Percentiles rank a stretch among this genome's conserved stretches.
phyloP scores from a whole-genome alignment of 176 grass and related monocot genomes.

The Carex kokanica region DNA sequence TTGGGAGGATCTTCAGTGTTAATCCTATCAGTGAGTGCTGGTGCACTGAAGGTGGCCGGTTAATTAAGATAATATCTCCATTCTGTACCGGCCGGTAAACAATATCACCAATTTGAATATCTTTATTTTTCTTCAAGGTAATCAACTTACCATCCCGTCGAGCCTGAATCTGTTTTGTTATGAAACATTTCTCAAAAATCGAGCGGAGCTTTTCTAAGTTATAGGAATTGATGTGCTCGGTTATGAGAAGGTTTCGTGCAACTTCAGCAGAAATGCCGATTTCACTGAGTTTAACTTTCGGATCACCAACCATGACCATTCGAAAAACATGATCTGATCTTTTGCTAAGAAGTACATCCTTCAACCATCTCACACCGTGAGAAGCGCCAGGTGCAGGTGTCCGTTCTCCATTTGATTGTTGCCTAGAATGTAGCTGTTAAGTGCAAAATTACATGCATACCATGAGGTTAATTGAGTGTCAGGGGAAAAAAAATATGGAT shows the following conservation, averaged over 20 bases:
- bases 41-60: constrained; percentile 88
- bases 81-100: constrained; percentile 68
- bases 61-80: constrained; percentile 83
- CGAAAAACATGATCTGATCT: constrained; percentile 76
- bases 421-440: constrained; percentile 62
- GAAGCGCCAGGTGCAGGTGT: constrained; percentile 39
- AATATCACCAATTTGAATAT: constrained; percentile 75
- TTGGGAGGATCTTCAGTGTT: constrained; percentile 53
- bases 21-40: constrained; percentile 87
- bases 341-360: constrained; percentile 84
- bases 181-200: constrained; percentile 53
- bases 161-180: constrained; percentile 37
- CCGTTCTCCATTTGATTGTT: constrained; percentile 52
- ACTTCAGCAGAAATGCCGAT: constrained; percentile 65
- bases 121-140: constrained; percentile 48
- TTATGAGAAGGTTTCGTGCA: constrained; percentile 52
- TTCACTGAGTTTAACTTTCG: constrained; percentile 73
- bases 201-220: constrained; percentile 56
- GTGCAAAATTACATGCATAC: constrained; percentile 3
- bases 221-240: constrained; percentile 56
- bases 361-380: constrained; percentile 80
- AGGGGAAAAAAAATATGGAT: background rate
- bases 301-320: constrained; percentile 74
- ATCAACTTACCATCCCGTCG: constrained; percentile 46
- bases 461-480: background rate